phyloP scores from a whole-genome alignment of 1,284 basidiomycete species.

The Ceratobasidium sp. region DNA sequence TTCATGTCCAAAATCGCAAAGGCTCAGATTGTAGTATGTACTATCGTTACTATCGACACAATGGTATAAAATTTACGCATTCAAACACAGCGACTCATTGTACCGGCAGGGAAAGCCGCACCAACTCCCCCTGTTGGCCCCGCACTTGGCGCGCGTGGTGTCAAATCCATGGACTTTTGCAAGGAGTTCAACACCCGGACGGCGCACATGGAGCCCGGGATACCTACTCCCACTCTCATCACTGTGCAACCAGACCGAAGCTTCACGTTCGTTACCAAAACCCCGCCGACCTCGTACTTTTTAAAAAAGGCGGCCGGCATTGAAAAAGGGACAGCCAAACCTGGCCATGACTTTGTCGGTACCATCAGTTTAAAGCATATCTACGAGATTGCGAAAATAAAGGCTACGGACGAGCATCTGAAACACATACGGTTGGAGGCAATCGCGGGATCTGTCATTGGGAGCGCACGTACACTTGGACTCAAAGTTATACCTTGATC shows the following conservation, averaged over 20 bases:
- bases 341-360: conserved; percentile 81
- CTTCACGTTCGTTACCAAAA: conserved; percentile 93
- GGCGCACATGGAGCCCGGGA: conserved; percentile 86
- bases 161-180: conserved; percentile 99
- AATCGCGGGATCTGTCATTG: conserved; percentile 88
- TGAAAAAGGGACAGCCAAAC: conserved; percentile 87
- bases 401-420: conserved; percentile 89
- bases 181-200: conserved; percentile 97
- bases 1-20: conserved; percentile 72
- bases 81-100: conserved; percentile 78
- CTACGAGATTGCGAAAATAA: conserved; percentile 99
- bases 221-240: conserved; percentile 92
- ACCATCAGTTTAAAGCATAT: conserved; percentile 96
- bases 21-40: conserved; percentile 74
- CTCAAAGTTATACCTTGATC: conserved; percentile 86
- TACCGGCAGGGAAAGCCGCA: conserved; percentile 94
- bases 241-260: conserved; percentile 95
- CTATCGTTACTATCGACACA: conserved; percentile 14
- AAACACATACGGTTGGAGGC: conserved; percentile 86
- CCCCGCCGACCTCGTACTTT: conserved; percentile 92
- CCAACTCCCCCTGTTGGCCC: conserved; percentile 98
- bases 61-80: background rate
- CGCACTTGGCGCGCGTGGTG: conserved; percentile 96
- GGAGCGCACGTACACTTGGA: conserved; percentile 87
- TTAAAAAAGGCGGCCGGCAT: conserved; percentile 93